Evolutionary conservation across 2,329 filamentous ascomycete species (phyloP), one percentile per base, ranked within the genome.

Genomic region (Trichoderma polysporum): DNA sequence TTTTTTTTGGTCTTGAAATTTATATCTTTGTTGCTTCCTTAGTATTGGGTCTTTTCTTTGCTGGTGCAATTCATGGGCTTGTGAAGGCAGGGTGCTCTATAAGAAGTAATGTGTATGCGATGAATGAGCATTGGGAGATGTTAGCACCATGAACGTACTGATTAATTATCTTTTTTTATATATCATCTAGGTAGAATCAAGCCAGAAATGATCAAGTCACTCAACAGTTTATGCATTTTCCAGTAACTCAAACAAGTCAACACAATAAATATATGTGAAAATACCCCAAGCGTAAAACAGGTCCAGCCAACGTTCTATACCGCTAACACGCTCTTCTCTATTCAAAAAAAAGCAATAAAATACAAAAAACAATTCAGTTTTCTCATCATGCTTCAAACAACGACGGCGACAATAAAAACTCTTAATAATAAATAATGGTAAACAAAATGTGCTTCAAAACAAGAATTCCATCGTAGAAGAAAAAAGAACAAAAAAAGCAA

Each of bases 1-100:
- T 73, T 61, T 49, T 61, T 52, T 41, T 52, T 72, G 74, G 73
- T 74, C 70, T 72, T 77, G 71, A 72, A 77, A 77, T 76, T 76
- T 27, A 41, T 39, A 35, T 35, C 13, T 29, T 17, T 8, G 31
- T 25, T 50, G 15, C 31, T 50, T 37, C 35, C 29, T 15, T 50
- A 19, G 29, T 37, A 39, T 19, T 50, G 22, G 17, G 47, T 50
- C 13, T 13, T 60, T 15, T 6, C 8, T 27, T 25, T 62, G 8
- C 15, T n/a, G 58, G 22, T 31, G 45, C 31, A 53, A 2, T 19
- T 22, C 19, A 22, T 41, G 33, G 31, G n/a, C 7, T 39, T 37
- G 45, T 39, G 31, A 29, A 15, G 41, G 22, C 17, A 10, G 2
- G n/a, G 22, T 22, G n/a, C n/a, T 22, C 41, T 22, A 45, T 22